Evolutionary conservation across 768 basidiomycete species (phyloP), one percentile per base, ranked within the genome.

Genomic region (Arthromyces matolae): DNA sequence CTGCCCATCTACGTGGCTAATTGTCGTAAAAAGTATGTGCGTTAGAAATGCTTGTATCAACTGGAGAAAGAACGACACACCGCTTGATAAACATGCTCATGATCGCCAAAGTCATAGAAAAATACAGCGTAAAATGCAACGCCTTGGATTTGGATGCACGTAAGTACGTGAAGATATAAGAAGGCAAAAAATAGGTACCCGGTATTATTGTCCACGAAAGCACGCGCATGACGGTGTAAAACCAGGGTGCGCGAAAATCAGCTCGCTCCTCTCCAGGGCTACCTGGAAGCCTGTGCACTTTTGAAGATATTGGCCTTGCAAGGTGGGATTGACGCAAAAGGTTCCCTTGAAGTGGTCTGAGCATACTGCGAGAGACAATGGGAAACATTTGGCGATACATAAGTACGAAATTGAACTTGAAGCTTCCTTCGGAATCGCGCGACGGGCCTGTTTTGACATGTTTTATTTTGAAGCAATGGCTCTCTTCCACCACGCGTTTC

Each of bases 61-160:
- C 12, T 16, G 39, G 25, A 40, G 13, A n/a, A n/a, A n/a, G n/a
- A n/a, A n/a, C 2, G 37, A 71, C 80, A 60, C 52, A 85, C 84
- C 19, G 81, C 79, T 62, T 74, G 76, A 62, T 84, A 87, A 22
- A 85, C 80, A 60, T 87, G 84, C 19, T 87, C 84, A 38, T 71
- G 68, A n/a, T 83, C 79, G 3, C 84, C 84, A 62, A 79, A 86
- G 60, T 87, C 83, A 42, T 78, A 76, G 47, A 81, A 63, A 60
- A 87, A 82, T 18, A 82, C 67, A 3, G 73, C 73, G 52, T 86
- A 87, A 3, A 80, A 31, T 13, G 71, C 60, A n/a, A 75, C 66
- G 19, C 68, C 84, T 86, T 53, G n/a, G 22, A 31, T 33, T 51
- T 4, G 4, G n/a, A 2, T 3, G 13, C 10, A 31, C 36, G 50